Percentiles rank a stretch among this genome's conserved stretches.
These are phyloP conservation scores for Amoebophrya sp. DNA, from an alignment of 169 alveolate species.

Conservation along the genomic window DNA sequence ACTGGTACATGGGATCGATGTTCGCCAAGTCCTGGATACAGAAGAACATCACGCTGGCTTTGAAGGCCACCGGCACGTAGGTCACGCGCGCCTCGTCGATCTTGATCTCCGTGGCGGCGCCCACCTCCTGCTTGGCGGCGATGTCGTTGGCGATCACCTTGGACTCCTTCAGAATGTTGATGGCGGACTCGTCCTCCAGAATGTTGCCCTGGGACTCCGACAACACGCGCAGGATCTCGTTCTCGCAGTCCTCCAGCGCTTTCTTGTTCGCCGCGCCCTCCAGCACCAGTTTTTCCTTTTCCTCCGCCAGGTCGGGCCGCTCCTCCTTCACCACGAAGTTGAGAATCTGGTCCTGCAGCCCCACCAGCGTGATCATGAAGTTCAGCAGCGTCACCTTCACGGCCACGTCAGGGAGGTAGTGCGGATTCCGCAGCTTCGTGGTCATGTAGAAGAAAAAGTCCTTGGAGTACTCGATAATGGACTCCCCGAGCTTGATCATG, in stretches of 20 bases:
- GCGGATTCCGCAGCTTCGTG: conserved; percentile 79
- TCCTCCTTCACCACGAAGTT: conserved; percentile 75
- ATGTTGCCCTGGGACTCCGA: conserved; percentile 63
- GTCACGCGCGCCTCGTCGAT: conserved; percentile 84
- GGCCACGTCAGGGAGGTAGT: conserved; percentile 79
- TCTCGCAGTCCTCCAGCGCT: conserved; percentile 65
- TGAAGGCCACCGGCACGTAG: conserved; percentile 83
- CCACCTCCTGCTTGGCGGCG: conserved; percentile 67
- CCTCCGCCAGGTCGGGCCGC: conserved; percentile 77
- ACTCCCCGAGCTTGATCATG: conserved; percentile 73
- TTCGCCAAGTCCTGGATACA: conserved; percentile 74
- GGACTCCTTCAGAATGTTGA: conserved; percentile 71
- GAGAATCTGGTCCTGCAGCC: conserved; percentile 81
- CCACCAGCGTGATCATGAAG: conserved; percentile 82
- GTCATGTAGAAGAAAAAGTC: conserved; percentile 78
- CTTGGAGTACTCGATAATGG: conserved; percentile 66
- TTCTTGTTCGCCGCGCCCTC: conserved; percentile 71
- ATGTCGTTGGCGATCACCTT: conserved; percentile 78
- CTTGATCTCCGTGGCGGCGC: conserved; percentile 61
- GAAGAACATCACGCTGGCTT: conserved; percentile 79
- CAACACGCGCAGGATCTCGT: conserved; percentile 35
- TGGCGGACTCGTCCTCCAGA: conserved; percentile 80
- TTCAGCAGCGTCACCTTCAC: conserved; percentile 80
- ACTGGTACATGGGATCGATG: conserved; percentile 89
- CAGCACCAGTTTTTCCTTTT: conserved; percentile 64